Conservation (phyloP, 2,329 filamentous ascomycete species). For the Aspergillus clavatus region DNA sequence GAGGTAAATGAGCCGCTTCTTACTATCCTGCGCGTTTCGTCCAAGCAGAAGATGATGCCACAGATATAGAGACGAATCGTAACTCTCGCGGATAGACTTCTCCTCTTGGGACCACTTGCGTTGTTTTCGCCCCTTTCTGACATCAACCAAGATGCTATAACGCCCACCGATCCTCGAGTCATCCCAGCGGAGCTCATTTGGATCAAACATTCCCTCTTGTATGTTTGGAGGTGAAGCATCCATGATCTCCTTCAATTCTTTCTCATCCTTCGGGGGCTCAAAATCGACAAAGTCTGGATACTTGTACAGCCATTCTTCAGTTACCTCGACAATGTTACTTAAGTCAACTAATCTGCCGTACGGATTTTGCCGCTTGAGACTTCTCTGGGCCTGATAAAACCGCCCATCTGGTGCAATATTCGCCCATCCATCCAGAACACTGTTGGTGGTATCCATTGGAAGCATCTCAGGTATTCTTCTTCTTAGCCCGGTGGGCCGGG, state of each 20-base stretch:
- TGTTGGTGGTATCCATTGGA: constrained; percentile 1
- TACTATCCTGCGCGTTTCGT: background rate
- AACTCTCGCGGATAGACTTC: background rate
- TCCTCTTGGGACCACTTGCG: constrained; percentile 1
- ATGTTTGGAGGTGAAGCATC: no score
- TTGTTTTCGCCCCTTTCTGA: constrained; percentile 3
- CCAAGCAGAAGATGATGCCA: no score
- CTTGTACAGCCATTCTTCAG: constrained; percentile 16
- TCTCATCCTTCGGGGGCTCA: constrained; percentile 1
- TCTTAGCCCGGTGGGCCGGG: no score
- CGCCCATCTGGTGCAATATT: constrained; percentile 1
- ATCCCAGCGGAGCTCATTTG: no score
- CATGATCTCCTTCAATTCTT: no score
- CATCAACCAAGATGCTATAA: background rate
- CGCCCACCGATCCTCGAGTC: background rate
- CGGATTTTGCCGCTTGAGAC: constrained; percentile 12
- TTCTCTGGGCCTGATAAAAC: constrained; percentile 7
- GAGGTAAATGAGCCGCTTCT: constrained; percentile 11
- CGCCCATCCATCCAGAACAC: background rate
- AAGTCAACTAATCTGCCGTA: constrained; percentile 13
- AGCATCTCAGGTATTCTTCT: constrained; percentile 1
- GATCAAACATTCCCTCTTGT: no score
- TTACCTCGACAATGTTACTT: constrained; percentile 14
- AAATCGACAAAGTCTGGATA: constrained; percentile 13
- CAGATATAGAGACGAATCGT: no score